Conservation (phyloP, 2,329 filamentous ascomycete species). For the Epichloe amarillans region DNA sequence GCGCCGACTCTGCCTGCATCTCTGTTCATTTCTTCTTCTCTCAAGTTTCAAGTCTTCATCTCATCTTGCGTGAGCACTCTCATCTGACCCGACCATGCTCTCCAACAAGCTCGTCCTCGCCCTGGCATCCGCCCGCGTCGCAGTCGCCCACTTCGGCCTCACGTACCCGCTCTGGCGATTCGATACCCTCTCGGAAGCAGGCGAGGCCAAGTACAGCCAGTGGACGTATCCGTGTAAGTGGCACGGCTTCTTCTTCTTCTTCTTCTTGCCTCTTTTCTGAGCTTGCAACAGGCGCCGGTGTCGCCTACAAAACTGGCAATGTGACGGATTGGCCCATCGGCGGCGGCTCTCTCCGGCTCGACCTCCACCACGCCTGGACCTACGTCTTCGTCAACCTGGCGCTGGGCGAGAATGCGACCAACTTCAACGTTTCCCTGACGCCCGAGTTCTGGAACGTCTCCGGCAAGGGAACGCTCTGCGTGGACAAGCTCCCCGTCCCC, state of each 20-base stretch:
- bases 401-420: slow-evolving; percentile 35
- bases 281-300: slow-evolving; percentile 29
- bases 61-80: too few relatives aligned
- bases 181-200: slow-evolving; percentile 28
- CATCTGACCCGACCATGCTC: slow-evolving; percentile 12
- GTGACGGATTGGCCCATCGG: slow-evolving; percentile 40
- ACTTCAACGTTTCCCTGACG: slow-evolving; percentile 59
- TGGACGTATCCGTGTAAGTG: slow-evolving; percentile 37
- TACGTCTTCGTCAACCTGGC: slow-evolving; percentile 42
- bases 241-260: background rate
- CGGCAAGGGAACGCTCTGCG: slow-evolving; percentile 51
- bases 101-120: slow-evolving; percentile 17
- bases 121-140: slow-evolving; percentile 23
- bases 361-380: slow-evolving; percentile 37
- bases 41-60: too few relatives aligned
- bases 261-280: background rate
- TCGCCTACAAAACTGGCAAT: slow-evolving; percentile 29
- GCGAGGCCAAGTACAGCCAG: slow-evolving; percentile 30
- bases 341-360: slow-evolving; percentile 33
- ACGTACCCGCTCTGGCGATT: slow-evolving; percentile 35
- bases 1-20: too few relatives aligned
- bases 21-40: too few relatives aligned
- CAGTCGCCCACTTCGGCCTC: slow-evolving; percentile 35
- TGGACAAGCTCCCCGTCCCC: slow-evolving; percentile 45
- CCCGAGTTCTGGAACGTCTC: slow-evolving; percentile 44